phyloP scores from a whole-genome alignment of 164 flowering plant species.

The Vitis riparia region DNA sequence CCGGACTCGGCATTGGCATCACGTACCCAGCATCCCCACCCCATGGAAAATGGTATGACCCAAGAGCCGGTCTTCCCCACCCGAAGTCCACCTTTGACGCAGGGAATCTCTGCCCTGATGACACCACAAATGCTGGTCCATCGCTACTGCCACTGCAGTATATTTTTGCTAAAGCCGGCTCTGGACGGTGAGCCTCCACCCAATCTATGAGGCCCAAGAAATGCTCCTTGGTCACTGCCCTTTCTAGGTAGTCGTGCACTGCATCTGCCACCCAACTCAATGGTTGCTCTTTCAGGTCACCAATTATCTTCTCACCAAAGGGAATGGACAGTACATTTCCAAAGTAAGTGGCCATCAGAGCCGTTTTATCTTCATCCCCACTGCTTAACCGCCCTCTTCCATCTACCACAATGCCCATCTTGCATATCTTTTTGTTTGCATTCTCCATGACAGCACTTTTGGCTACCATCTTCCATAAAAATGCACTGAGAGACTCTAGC shows the following conservation, averaged over 20 bases:
- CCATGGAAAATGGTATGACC: slow-evolving; percentile 18
- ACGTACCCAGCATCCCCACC: slow-evolving; percentile 37
- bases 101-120: no score
- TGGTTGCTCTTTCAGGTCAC: slow-evolving; percentile 11
- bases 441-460: slow-evolving; percentile 9
- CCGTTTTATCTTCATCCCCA: background rate
- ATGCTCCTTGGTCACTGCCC: slow-evolving; percentile 27
- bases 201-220: slow-evolving; percentile 25
- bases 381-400: slow-evolving; percentile 23
- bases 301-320: slow-evolving; percentile 11
- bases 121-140: no score
- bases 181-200: slow-evolving; percentile 18
- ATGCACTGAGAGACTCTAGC: slow-evolving; percentile 32
- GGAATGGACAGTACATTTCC: slow-evolving; percentile 45
- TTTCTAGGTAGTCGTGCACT: slow-evolving; percentile 17
- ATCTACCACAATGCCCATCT: slow-evolving; percentile 36
- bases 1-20: slow-evolving; percentile 43
- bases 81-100: no score
- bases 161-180: slow-evolving; percentile 24
- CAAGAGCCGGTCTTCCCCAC: no score
- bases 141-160: slow-evolving; percentile 22
- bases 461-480: slow-evolving; percentile 2
- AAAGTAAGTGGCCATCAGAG: slow-evolving; percentile 24
- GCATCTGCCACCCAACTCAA: slow-evolving; percentile 11
- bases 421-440: slow-evolving; percentile 6